Conservation (phyloP, 176 grass and related monocot genomes). For the Rhynchospora breviuscula region DNA sequence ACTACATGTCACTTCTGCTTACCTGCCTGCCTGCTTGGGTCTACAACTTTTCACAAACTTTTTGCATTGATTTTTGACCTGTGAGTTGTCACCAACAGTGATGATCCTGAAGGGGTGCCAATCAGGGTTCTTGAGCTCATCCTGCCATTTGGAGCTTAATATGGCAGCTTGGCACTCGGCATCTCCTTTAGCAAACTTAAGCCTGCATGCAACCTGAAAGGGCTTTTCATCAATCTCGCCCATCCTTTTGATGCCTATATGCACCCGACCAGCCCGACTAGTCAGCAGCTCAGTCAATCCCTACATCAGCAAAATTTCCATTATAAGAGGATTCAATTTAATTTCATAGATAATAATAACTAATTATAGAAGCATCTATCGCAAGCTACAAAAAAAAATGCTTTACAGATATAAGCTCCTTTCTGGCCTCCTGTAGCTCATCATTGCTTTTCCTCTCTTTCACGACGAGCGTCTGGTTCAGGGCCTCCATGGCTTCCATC, state of each 20-base stretch:
- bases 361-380: too few species aligned
- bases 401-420: conserved; percentile 22
- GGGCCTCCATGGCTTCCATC: conserved; percentile 43
- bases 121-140: conserved; percentile 52
- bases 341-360: too few species aligned
- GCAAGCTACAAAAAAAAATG: too few species aligned
- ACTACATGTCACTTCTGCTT: too few species aligned
- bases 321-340: background rate
- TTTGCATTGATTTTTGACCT: too few species aligned
- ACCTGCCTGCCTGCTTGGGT: too few species aligned
- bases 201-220: conserved; percentile 51
- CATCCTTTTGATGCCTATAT: conserved; percentile 69
- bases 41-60: too few species aligned
- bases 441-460: conserved; percentile 58
- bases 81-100: background rate
- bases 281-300: conserved; percentile 29
- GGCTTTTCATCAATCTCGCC: conserved; percentile 63
- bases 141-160: conserved; percentile 52
- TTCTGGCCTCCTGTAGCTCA: conserved; percentile 51
- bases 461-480: conserved; percentile 39
- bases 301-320: conserved; percentile 27
- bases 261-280: background rate
- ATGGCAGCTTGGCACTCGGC: conserved; percentile 10
- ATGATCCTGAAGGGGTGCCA: conserved; percentile 77
- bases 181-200: conserved; percentile 28